These are phyloP conservation scores for Cruciata laevipes DNA, from an alignment of 257 asterid genomes.

Conservation along the genomic window DNA sequence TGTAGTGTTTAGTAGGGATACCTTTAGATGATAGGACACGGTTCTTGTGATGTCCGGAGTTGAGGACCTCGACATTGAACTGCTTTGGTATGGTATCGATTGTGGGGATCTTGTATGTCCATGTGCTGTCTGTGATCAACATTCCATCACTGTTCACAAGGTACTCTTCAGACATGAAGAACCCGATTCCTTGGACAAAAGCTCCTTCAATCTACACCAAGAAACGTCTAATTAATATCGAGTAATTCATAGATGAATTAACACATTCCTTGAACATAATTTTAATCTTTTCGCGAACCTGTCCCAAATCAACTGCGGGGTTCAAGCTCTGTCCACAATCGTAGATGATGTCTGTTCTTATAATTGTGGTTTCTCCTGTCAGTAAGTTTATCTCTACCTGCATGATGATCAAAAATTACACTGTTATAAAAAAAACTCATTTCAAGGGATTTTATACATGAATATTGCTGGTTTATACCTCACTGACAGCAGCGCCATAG, in stretches of 20 bases:
- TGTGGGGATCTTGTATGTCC: constrained; percentile 82
- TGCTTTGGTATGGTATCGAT: constrained; percentile 59
- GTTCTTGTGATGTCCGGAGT: constrained; percentile 46
- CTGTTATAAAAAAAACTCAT: no score
- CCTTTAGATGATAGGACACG: constrained; percentile 83
- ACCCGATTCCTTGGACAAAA: constrained; percentile 77
- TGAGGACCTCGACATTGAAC: constrained; percentile 56
- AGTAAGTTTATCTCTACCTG: constrained; percentile 62
- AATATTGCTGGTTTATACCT: constrained; percentile 36
- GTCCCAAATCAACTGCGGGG: constrained; percentile 75
- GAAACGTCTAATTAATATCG: not conserved
- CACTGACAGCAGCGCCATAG: constrained; percentile 64
- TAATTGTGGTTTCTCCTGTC: constrained; percentile 47
- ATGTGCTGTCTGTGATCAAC: constrained; percentile 47
- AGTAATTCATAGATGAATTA: no score
- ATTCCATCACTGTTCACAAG: constrained; percentile 43
- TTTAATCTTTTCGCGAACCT: constrained; percentile 32
- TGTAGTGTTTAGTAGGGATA: no score
- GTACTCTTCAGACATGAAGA: constrained; percentile 82
- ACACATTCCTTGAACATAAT: not conserved
- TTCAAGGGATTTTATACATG: no score
- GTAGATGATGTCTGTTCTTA: constrained; percentile 52
- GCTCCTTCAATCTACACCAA: constrained; percentile 72
- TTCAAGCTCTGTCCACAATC: constrained; percentile 85
- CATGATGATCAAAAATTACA: not conserved